phyloP scores from a whole-genome alignment of 805 yeast species.

The Kazachstania viticola region DNA sequence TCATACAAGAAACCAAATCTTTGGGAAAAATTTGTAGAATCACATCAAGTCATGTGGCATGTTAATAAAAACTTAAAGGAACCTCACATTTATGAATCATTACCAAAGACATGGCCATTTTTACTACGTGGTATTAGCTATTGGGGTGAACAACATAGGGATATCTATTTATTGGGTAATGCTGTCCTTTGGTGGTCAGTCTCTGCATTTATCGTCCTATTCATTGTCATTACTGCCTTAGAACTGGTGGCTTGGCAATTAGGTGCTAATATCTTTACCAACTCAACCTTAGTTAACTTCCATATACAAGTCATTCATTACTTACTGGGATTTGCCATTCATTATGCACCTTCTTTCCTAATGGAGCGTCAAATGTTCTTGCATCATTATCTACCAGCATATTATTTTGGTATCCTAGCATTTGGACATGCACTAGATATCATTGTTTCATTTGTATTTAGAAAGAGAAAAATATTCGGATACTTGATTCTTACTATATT shows the following conservation, averaged over 20 bases:
- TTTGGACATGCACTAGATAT: slow-evolving; percentile 59
- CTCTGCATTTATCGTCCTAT: slow-evolving; percentile 40
- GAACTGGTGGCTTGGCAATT: slow-evolving; percentile 54
- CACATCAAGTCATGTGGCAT: slow-evolving; percentile 68
- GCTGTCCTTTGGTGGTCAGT: slow-evolving; percentile 73
- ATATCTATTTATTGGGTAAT: slow-evolving; percentile 65
- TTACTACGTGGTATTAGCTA: slow-evolving; percentile 70
- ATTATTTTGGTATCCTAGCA: slow-evolving; percentile 74
- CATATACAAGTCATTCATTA: slow-evolving; percentile 53
- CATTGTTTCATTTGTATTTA: slow-evolving; percentile 33
- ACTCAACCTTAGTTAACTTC: slow-evolving; percentile 49
- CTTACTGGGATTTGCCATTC: slow-evolving; percentile 59
- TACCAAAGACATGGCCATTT: slow-evolving; percentile 66
- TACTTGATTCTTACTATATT: slow-evolving; percentile 37
- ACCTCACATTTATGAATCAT: slow-evolving; percentile 60
- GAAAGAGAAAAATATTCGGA: slow-evolving; percentile 33
- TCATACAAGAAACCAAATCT: slow-evolving; percentile 45
- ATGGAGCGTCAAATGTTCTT: slow-evolving; percentile 91
- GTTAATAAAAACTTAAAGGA: slow-evolving; percentile 58
- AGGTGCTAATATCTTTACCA: slow-evolving; percentile 38
- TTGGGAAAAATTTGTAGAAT: slow-evolving; percentile 49
- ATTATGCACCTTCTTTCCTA: slow-evolving; percentile 63
- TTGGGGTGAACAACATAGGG: slow-evolving; percentile 47
- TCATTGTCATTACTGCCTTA: slow-evolving; percentile 33
- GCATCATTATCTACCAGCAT: slow-evolving; percentile 89